Evolutionary conservation across 306 rosid species (phyloP).

Genomic region (Morella rubra): DNA sequence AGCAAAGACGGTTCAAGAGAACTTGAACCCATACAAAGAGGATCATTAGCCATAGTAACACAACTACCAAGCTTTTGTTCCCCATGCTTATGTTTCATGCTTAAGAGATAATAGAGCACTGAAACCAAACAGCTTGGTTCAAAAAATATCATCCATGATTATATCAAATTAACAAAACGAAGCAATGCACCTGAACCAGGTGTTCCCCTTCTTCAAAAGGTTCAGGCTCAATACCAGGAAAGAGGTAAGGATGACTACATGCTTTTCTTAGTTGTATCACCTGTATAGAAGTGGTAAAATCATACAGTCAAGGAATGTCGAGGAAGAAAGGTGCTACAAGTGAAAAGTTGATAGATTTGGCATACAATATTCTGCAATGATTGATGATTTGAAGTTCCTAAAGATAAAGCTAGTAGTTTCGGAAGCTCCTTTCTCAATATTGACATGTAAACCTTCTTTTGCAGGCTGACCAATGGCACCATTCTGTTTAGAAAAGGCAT

Average conservation of each 20-base stretch:
- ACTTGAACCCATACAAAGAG: constrained; percentile 2
- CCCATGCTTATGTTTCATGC: background rate
- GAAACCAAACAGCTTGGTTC: background rate
- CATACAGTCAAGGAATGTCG: background rate
- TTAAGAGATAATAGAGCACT: constrained; percentile 3
- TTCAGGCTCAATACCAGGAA: constrained; percentile 97
- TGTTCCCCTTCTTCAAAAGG: constrained; percentile 98
- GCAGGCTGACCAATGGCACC: constrained; percentile 74
- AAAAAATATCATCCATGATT: background rate
- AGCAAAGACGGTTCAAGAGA: constrained; percentile 4
- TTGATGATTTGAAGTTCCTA: constrained; percentile 71
- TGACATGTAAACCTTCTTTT: constrained; percentile 80
- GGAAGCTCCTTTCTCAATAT: constrained; percentile 88
- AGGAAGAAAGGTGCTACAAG: constrained; percentile 11
- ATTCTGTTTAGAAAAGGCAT: constrained; percentile 51
- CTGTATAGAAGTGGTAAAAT: constrained; percentile 44
- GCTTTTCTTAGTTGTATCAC: constrained; percentile 87
- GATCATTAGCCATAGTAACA: background rate
- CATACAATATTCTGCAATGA: constrained; percentile 85
- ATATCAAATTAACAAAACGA: constrained; percentile 9
- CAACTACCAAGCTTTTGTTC: background rate
- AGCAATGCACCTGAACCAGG: constrained; percentile 62
- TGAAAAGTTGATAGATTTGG: constrained; percentile 21
- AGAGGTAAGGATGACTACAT: constrained; percentile 95
- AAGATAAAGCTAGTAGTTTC: constrained; percentile 67